phyloP scores from a whole-genome alignment of 768 basidiomycete species.

The Lanmaoa pseudosensibilis region DNA sequence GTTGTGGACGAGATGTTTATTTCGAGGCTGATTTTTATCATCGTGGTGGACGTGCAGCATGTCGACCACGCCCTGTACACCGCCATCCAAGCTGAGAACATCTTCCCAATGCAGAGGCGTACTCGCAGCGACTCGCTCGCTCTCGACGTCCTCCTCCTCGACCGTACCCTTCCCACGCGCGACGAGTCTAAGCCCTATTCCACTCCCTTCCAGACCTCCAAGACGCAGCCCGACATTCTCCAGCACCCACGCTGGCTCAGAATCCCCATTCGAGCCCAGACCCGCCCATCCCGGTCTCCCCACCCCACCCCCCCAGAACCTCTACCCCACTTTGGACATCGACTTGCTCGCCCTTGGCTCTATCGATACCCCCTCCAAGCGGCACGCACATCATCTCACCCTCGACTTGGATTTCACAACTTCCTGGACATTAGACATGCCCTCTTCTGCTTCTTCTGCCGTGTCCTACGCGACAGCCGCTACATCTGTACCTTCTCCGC shows the following conservation, averaged over 20 bases:
- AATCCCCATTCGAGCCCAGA: slow-evolving; percentile 24
- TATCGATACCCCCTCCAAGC: slow-evolving; percentile 8
- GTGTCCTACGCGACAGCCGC: slow-evolving; percentile 26
- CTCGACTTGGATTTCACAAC: slow-evolving; percentile 25
- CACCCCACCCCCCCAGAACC: neutral
- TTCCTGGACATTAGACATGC: slow-evolving; percentile 18
- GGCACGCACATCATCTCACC: slow-evolving; percentile 12
- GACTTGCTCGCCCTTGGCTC: slow-evolving; percentile 9
- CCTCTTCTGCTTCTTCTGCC: slow-evolving; percentile 18
- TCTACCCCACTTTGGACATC: slow-evolving; percentile 12
- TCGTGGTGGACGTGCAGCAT: slow-evolving; percentile 27
- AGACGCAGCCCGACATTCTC: slow-evolving; percentile 9
- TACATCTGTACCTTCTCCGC: slow-evolving; percentile 10
- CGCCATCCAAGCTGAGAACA: slow-evolving; percentile 15
- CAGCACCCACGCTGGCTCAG: slow-evolving; percentile 11
- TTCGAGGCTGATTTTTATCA: neutral
- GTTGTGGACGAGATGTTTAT: slow-evolving; percentile 5
- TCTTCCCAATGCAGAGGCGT: neutral
- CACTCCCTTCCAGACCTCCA: neutral
- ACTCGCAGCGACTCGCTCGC: neutral
- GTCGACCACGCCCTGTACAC: slow-evolving; percentile 32
- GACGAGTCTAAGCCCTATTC: slow-evolving; percentile 2
- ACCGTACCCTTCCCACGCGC: slow-evolving; percentile 23
- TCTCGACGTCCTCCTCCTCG: slow-evolving; percentile 9
- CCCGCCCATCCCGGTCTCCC: neutral